These are phyloP conservation scores for Rhodotorula sp. DNA, from an alignment of 1,284 basidiomycete species.

Conservation along the genomic window DNA sequence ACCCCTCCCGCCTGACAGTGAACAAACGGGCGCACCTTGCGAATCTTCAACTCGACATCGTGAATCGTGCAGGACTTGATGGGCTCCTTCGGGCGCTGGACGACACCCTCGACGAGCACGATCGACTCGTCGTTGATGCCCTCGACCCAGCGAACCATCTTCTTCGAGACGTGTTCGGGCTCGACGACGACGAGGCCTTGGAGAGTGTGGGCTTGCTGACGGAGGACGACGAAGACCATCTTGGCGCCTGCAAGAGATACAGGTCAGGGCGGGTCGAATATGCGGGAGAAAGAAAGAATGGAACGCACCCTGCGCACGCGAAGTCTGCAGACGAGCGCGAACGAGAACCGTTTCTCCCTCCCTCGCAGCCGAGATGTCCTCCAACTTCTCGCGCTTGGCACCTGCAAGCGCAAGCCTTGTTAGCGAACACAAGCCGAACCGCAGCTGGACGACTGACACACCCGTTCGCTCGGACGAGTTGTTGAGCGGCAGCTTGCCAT, in stretches of 20 bases:
- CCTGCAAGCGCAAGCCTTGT: slow-evolving; percentile 2
- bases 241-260: slow-evolving; percentile 59
- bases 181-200: slow-evolving; percentile 80
- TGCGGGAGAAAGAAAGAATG: not conserved
- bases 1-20: not conserved
- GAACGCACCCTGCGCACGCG: slow-evolving; percentile 73
- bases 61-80: slow-evolving; percentile 88
- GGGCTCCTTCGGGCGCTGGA: slow-evolving; percentile 77
- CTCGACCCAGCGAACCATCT: slow-evolving; percentile 94
- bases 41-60: slow-evolving; percentile 84
- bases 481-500: slow-evolving; percentile 86
- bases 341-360: slow-evolving; percentile 79
- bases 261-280: not conserved
- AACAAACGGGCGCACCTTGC: slow-evolving; percentile 58
- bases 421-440: not conserved
- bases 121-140: slow-evolving; percentile 81
- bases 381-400: slow-evolving; percentile 59
- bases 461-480: slow-evolving; percentile 71
- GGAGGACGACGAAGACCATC: slow-evolving; percentile 90
- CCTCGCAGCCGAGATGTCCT: slow-evolving; percentile 62
- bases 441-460: slow-evolving; percentile 34
- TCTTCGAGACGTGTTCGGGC: slow-evolving; percentile 83
- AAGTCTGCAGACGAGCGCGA: slow-evolving; percentile 87
- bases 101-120: slow-evolving; percentile 78
- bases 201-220: slow-evolving; percentile 83